Conservation (phyloP, 495 filamentous ascomycete genomes). For the Podospora sp. region DNA sequence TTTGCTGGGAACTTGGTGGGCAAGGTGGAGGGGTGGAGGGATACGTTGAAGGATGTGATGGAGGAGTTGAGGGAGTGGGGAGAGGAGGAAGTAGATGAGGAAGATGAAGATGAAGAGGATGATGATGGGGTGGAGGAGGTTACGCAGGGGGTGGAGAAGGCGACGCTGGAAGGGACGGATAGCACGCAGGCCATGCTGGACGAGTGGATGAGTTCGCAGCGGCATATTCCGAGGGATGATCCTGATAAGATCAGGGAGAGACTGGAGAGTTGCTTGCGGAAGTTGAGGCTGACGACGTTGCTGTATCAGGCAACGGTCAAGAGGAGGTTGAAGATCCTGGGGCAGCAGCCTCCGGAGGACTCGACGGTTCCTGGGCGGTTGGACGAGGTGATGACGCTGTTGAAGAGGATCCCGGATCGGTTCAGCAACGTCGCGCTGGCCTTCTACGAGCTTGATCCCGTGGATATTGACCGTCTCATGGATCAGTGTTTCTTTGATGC, state of each 20-base stretch:
- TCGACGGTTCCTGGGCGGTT: slow-evolving; percentile 39
- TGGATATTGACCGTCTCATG: slow-evolving; percentile 47
- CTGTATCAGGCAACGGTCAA: slow-evolving; percentile 65
- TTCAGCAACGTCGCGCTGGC: slow-evolving; percentile 47
- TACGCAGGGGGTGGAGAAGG: slow-evolving; percentile 26
- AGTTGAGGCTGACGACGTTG: slow-evolving; percentile 58
- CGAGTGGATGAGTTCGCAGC: slow-evolving; percentile 57
- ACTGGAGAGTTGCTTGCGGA: slow-evolving; percentile 58
- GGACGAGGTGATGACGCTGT: slow-evolving; percentile 46
- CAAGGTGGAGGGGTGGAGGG: slow-evolving; percentile 67
- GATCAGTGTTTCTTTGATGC: slow-evolving; percentile 53
- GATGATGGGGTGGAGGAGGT: slow-evolving; percentile 36
- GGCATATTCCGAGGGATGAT: slow-evolving; percentile 57
- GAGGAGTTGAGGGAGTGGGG: slow-evolving; percentile 85
- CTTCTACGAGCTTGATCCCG: slow-evolving; percentile 55
- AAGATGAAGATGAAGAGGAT: slow-evolving; percentile 34
- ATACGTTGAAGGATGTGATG: slow-evolving; percentile 76
- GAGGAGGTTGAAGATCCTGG: slow-evolving; percentile 59
- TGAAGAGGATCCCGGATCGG: slow-evolving; percentile 45
- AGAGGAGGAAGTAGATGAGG: slow-evolving; percentile 57
- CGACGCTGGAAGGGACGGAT: slow-evolving; percentile 11
- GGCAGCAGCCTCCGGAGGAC: slow-evolving; percentile 34
- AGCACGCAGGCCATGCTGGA: slow-evolving; percentile 49
- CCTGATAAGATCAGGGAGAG: slow-evolving; percentile 57
- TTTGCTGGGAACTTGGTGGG: slow-evolving; percentile 62